Conservation (phyloP, 106 monocot species). For the Allium cepa region DNA sequence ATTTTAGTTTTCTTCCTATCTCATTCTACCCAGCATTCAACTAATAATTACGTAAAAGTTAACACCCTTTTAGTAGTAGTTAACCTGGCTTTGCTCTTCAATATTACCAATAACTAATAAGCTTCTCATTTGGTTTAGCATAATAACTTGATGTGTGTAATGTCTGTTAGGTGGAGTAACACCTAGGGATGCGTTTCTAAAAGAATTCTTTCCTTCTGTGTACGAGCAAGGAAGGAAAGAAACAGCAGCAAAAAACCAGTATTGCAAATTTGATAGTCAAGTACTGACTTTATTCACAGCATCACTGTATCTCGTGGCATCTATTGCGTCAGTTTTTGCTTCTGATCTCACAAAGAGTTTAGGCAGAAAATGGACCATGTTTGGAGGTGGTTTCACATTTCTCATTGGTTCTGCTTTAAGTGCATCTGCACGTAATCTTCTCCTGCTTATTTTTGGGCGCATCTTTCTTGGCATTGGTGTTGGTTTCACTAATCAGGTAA, state of each 20-base stretch:
- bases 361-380: slow-evolving; percentile 4
- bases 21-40: neutral
- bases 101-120: too few relatives aligned
- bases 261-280: slow-evolving; percentile 5
- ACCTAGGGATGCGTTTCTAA: neutral
- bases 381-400: neutral
- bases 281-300: neutral
- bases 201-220: slow-evolving; percentile 1
- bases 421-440: too few relatives aligned
- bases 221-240: neutral
- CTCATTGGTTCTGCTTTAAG: neutral
- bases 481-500: neutral
- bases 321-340: neutral
- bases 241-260: neutral
- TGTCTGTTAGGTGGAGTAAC: neutral
- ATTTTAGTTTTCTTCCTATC: neutral
- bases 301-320: neutral
- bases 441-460: neutral
- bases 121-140: too few relatives aligned
- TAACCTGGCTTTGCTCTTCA: too few relatives aligned
- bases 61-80: neutral
- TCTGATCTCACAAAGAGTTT: neutral
- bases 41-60: neutral
- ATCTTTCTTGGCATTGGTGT: slow-evolving; percentile 4
- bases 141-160: neutral